Evolutionary conservation across 169 alveolate species (phyloP).

Genomic region (Babesia divergens): DNA sequence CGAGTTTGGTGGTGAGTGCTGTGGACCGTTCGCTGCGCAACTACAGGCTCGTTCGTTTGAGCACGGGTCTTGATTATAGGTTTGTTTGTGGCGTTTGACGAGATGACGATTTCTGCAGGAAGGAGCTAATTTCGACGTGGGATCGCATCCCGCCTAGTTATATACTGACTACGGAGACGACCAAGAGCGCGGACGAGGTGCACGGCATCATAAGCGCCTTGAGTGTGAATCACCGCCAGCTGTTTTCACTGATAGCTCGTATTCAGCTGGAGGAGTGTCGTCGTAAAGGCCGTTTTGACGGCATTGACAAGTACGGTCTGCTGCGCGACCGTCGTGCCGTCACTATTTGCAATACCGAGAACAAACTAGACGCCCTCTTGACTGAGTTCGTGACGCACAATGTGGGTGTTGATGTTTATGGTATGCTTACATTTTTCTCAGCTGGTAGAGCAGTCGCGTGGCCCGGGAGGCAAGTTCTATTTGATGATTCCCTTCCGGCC

Average conservation of each 20-base stretch:
- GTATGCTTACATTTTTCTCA: neutral
- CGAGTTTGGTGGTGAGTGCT: slow-evolving; percentile 10
- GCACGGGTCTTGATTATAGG: slow-evolving; percentile 52
- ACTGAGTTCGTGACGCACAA: slow-evolving; percentile 66
- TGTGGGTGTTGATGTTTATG: slow-evolving; percentile 6
- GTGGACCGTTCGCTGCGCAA: neutral
- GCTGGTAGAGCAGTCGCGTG: slow-evolving; percentile 61
- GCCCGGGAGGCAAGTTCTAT: slow-evolving; percentile 56
- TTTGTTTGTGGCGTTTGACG: neutral
- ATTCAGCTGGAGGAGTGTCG: slow-evolving; percentile 54
- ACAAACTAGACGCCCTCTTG: slow-evolving; percentile 51
- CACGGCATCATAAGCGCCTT: slow-evolving; percentile 69
- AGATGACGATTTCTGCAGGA: neutral
- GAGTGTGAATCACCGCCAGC: slow-evolving; percentile 72
- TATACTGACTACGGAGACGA: slow-evolving; percentile 25
- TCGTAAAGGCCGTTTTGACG: slow-evolving; percentile 17
- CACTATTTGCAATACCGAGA: slow-evolving; percentile 63
- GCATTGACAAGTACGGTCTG: slow-evolving; percentile 48
- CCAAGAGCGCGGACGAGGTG: slow-evolving; percentile 46
- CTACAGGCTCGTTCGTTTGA: slow-evolving; percentile 20
- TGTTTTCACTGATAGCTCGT: slow-evolving; percentile 70
- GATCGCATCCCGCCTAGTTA: slow-evolving; percentile 51
- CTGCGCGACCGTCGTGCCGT: slow-evolving; percentile 60
- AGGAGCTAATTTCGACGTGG: slow-evolving; percentile 56
- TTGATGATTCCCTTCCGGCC: slow-evolving; percentile 48